These are phyloP conservation scores for Diaporthe sp. DNA, from an alignment of 2,329 filamentous ascomycete species.

Conservation along the genomic window DNA sequence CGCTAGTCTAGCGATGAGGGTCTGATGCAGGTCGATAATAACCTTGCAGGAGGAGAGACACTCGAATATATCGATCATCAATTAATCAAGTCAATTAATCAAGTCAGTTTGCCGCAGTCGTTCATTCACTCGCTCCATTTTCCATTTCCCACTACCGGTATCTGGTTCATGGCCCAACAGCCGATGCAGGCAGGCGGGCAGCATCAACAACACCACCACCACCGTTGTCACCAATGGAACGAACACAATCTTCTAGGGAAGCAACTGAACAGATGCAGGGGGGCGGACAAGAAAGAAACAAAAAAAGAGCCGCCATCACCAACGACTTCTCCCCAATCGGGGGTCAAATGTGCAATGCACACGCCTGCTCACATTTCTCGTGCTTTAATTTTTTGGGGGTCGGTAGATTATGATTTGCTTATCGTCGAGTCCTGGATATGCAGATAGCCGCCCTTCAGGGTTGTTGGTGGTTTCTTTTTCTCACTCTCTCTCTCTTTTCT, in stretches of 20 bases:
- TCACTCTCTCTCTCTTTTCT: not conserved
- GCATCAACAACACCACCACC: not conserved
- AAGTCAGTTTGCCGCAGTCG: not conserved
- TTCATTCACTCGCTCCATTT: not conserved
- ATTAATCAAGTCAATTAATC: not conserved
- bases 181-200: slow-evolving; percentile 29
- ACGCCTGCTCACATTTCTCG: not conserved
- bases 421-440: slow-evolving; percentile 37
- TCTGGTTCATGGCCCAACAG: not conserved
- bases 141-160: not conserved
- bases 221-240: not conserved
- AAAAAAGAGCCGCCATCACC: not conserved
- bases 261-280: not conserved
- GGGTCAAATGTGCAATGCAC: not conserved
- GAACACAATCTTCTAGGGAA: too few species aligned
- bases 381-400: not conserved
- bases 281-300: not conserved
- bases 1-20: not conserved
- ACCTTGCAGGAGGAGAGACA: not conserved
- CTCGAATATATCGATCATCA: not conserved
- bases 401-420: slow-evolving; percentile 32
- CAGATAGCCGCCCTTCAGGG: slow-evolving; percentile 39
- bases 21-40: slow-evolving; percentile 10
- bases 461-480: too few species aligned
- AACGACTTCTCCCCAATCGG: too few species aligned